phyloP scores from a whole-genome alignment of 2,329 filamentous ascomycete species.

The Proliferodiscus dingleyae region DNA sequence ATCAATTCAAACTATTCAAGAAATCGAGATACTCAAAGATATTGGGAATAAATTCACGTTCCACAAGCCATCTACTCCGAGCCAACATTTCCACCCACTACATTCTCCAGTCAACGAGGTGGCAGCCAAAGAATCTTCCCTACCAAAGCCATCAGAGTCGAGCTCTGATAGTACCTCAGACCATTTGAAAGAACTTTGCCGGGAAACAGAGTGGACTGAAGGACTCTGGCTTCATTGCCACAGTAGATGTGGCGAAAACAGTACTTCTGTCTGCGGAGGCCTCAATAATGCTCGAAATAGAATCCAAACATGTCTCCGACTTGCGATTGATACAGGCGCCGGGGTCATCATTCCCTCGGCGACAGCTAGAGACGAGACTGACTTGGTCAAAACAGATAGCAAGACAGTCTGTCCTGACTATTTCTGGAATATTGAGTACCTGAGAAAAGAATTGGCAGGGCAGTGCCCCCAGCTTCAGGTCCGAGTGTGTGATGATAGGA shows the following conservation, averaged over 20 bases:
- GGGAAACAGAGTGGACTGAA: conserved; percentile 13
- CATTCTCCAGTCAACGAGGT: neutral
- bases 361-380: conserved; percentile 4
- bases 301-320: conserved; percentile 16
- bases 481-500: conserved; percentile 5
- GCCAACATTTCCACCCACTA: neutral
- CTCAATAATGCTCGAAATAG: conserved; percentile 16
- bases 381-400: conserved; percentile 1
- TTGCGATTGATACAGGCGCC: conserved; percentile 15
- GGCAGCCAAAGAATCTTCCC: neutral
- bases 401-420: conserved; percentile 4
- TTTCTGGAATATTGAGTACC: conserved; percentile 11
- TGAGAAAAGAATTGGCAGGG: conserved; percentile 1
- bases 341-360: conserved; percentile 12
- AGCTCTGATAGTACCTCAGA: neutral
- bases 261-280: conserved; percentile 11
- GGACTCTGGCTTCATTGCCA: conserved; percentile 19
- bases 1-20: neutral
- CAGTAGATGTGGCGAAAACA: conserved; percentile 3
- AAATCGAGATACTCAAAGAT: neutral
- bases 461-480: conserved; percentile 13
- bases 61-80: neutral
- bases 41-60: neutral
- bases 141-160: neutral
- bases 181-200: conserved; percentile 7